phyloP scores from a whole-genome alignment of 2,329 filamentous ascomycete species.

The Pseudogymnoascus sp. region DNA sequence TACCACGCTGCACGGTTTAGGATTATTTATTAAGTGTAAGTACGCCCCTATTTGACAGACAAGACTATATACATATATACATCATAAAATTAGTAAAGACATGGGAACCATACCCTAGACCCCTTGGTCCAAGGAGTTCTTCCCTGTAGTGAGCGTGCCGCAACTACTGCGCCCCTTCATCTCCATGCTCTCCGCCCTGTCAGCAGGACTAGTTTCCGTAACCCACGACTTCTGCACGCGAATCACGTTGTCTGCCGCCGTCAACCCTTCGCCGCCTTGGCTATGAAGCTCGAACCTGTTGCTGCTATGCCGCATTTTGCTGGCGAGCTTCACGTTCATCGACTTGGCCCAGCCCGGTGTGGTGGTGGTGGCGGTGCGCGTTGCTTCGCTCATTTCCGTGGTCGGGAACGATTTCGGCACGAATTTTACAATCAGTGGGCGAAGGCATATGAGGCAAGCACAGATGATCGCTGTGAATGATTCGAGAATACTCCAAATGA shows the following conservation, averaged over 20 bases:
- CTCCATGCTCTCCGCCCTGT: background rate
- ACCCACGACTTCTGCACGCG: background rate
- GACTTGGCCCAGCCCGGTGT: background rate
- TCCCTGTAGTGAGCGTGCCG: background rate
- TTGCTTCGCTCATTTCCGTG: background rate
- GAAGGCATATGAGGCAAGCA: constrained; percentile 22
- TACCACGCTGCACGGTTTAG: background rate
- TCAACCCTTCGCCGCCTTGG: background rate
- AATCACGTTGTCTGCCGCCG: background rate
- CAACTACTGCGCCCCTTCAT: background rate
- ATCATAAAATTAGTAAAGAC: background rate
- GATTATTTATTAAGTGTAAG: background rate
- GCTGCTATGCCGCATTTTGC: background rate
- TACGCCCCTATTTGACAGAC: background rate
- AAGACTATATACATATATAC: background rate
- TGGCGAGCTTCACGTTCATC: background rate
- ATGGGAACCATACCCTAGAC: background rate
- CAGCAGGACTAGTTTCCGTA: background rate
- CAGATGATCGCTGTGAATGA: constrained; percentile 22
- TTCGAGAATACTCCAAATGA: constrained; percentile 25
- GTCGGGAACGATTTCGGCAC: constrained; percentile 13
- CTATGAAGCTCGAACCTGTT: background rate
- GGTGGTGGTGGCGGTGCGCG: background rate
- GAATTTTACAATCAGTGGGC: constrained; percentile 17
- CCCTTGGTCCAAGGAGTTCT: background rate